A percentile compares a stretch with the other conserved stretches of the same genome.
Evolutionary conservation across 306 rosid species (phyloP).

Genomic region (Trifolium fragiferum): DNA sequence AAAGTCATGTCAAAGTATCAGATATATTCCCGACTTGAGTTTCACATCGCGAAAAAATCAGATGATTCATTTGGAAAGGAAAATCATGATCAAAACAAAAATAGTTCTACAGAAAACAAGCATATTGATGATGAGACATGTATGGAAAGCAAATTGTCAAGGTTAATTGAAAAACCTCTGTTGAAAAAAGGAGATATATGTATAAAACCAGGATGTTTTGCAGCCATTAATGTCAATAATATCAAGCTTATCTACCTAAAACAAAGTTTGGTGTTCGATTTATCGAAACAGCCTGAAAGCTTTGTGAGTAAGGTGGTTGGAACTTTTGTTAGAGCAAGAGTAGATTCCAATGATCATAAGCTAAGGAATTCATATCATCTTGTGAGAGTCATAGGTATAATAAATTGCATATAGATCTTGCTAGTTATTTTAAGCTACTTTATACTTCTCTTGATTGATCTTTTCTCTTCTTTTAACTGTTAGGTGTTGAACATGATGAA

Average conservation of each 20-base stretch:
- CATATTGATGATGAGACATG: conserved; percentile 16
- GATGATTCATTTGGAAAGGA: conserved; percentile 21
- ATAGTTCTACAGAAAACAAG: conserved; percentile 3
- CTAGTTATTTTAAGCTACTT: background rate
- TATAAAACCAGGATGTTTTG: conserved; percentile 44
- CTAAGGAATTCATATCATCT: conserved; percentile 44
- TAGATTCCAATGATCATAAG: conserved; percentile 42
- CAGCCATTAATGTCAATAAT: conserved; percentile 50
- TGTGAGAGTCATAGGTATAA: conserved; percentile 48
- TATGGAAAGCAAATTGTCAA: conserved; percentile 35
- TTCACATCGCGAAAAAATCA: conserved; percentile 51
- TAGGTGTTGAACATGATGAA: conserved; percentile 56
- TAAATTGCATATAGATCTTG: background rate
- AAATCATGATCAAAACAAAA: conserved; percentile 30
- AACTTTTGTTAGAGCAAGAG: conserved; percentile 52
- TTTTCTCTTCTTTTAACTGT: conserved; percentile 31
- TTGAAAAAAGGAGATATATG: conserved; percentile 34
- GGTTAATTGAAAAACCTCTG: conserved; percentile 37
- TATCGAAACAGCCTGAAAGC: conserved; percentile 52
- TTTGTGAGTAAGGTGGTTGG: conserved; percentile 58
- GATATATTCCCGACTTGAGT: conserved; percentile 47
- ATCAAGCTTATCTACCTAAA: conserved; percentile 61
- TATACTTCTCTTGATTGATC: conserved; percentile 16
- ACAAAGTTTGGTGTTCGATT: conserved; percentile 59
- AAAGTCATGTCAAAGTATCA: conserved; percentile 42